These are phyloP conservation scores for Neurospora sp. DNA, from an alignment of 2,329 filamentous ascomycete genomes.

Conservation along the genomic window DNA sequence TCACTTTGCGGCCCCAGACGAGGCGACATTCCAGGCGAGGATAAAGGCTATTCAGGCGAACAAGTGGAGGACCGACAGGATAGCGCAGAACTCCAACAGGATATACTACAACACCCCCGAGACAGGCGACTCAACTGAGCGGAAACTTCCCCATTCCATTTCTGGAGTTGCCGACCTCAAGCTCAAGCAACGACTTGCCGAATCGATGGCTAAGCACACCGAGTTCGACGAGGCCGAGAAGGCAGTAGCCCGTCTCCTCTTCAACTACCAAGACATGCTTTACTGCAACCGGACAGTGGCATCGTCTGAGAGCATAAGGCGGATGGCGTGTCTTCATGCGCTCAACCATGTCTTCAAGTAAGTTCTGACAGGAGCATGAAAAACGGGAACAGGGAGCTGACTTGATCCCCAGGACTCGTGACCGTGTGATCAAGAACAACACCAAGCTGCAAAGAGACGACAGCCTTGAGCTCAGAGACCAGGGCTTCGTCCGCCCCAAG, in stretches of 20 bases:
- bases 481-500: constrained; percentile 92
- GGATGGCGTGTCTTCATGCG: constrained; percentile 69
- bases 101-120: constrained; percentile 38
- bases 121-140: constrained; percentile 24
- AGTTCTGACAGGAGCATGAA: constrained; percentile 17
- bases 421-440: constrained; percentile 88
- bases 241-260: constrained; percentile 60
- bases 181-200: constrained; percentile 61
- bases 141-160: constrained; percentile 26
- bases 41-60: constrained; percentile 39
- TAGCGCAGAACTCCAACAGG: constrained; percentile 36
- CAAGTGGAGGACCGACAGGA: constrained; percentile 42
- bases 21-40: constrained; percentile 46
- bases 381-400: constrained; percentile 2
- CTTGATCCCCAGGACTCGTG: constrained; percentile 53
- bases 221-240: constrained; percentile 54
- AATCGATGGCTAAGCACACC: constrained; percentile 41
- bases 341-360: constrained; percentile 88
- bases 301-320: constrained; percentile 61
- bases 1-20: constrained; percentile 65
- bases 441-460: constrained; percentile 56
- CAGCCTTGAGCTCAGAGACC: constrained; percentile 72
- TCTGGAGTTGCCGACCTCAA: constrained; percentile 38
- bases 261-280: constrained; percentile 73
- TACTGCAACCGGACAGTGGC: constrained; percentile 61